Evolutionary conservation across 177 flowering plant species (phyloP).

Genomic region (Tripterygium wilfordii): DNA sequence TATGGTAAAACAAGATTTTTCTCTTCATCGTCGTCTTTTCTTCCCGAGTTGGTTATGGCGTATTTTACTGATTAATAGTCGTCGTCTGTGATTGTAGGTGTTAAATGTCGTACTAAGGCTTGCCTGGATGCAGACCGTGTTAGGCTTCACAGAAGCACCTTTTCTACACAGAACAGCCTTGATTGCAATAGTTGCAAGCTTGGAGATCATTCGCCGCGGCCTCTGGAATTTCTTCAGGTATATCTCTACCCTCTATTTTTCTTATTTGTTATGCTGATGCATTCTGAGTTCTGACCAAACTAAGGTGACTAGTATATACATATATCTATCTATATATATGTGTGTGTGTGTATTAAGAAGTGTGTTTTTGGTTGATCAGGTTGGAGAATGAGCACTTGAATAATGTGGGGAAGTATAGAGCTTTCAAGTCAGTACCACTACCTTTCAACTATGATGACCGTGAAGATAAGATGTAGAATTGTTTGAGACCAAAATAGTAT

Average conservation of each 20-base stretch:
- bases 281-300: no score
- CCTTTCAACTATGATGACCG: no score
- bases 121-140: no score
- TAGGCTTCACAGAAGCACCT: slow-evolving; percentile 18
- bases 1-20: slow-evolving; percentile 32
- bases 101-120: slow-evolving; percentile 21
- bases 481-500: no score
- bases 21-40: background rate
- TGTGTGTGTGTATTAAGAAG: background rate
- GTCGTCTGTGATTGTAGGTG: slow-evolving; percentile 26
- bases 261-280: no score
- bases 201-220: slow-evolving; percentile 64
- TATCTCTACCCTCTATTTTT: background rate
- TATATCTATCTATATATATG: background rate
- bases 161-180: slow-evolving; percentile 40
- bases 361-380: slow-evolving; percentile 17
- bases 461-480: no score
- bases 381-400: slow-evolving; percentile 58
- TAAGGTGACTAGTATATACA: background rate
- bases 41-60: no score
- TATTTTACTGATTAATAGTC: no score
- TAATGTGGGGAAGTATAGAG: no score
- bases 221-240: slow-evolving; percentile 68
- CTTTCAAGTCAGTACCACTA: no score
- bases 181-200: slow-evolving; percentile 36